Percentiles rank a stretch among this genome's conserved stretches.
phyloP scores from a whole-genome alignment of 2,329 filamentous ascomycete genomes.

The Stylonectria norvegica region DNA sequence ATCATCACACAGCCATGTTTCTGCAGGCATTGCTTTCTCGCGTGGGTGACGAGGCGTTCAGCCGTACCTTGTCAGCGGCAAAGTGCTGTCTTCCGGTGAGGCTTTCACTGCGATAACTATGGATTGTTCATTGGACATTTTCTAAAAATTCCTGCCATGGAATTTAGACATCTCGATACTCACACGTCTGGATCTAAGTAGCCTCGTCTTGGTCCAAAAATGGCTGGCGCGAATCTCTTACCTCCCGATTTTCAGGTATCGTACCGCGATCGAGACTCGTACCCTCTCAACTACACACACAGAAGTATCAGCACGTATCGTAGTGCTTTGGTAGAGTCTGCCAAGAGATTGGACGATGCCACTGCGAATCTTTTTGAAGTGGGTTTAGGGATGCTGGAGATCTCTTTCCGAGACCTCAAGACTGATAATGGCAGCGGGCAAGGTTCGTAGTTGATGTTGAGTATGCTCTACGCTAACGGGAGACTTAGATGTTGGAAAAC shows the following conservation, averaged over 20 bases:
- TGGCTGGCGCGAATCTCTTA: background rate
- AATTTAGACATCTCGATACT: background rate
- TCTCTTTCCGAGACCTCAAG: slow-evolving; percentile 4
- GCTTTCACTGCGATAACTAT: background rate
- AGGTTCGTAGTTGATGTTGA: background rate
- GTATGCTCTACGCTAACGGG: too few relatives aligned
- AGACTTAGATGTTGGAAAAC: background rate
- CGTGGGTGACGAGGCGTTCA: too few relatives aligned
- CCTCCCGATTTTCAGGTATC: slow-evolving; percentile 1
- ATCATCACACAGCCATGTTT: too few relatives aligned
- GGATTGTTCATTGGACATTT: background rate
- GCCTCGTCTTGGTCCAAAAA: too few relatives aligned
- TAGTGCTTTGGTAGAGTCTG: slow-evolving; percentile 3
- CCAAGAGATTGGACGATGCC: background rate
- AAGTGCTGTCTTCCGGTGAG: background rate
- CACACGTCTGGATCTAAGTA: too few relatives aligned
- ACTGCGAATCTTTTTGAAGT: slow-evolving; percentile 1
- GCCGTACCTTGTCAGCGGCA: too few relatives aligned
- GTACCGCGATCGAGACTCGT: slow-evolving; percentile 1
- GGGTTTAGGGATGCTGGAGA: background rate
- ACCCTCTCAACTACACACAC: slow-evolving; percentile 5
- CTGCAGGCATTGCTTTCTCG: too few relatives aligned
- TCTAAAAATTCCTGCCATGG: background rate
- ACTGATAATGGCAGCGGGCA: slow-evolving; percentile 1
- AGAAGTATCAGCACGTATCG: slow-evolving; percentile 6